Evolutionary conservation across 495 filamentous ascomycete species (phyloP), one percentile per base, ranked within the genome.

Genomic region (Talaromyces liani): DNA sequence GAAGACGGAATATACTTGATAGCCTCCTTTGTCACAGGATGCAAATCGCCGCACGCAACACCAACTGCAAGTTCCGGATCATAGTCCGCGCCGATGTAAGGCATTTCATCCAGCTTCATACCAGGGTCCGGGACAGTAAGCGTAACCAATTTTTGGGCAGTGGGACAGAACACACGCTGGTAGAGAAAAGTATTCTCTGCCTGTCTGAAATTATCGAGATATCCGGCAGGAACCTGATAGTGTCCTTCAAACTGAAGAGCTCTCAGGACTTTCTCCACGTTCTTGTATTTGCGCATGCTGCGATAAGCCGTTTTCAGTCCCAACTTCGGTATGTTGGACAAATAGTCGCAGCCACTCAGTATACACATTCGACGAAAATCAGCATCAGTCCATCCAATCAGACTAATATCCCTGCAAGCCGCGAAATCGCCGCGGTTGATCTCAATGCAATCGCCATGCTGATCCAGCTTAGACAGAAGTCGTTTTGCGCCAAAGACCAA

Each of bases 321-420:
- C 82, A 99, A 85, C 55, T 87, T 88, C 47, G 82, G 85, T 64
- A 98, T 90, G 66, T 86, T 88, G 6, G 87, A 80, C 58, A 98
- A 82, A 73, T 99, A 99, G 72, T 99, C 95, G 73, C 95, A 99
- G n/a, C 95, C 95, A 72, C 92, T 96, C 22, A 99, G 71, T 60
- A 99, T 98, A 58, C 93, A 92, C 95, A 99, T 99, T 22, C 82
- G 87, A 56, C 95, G 83, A 68, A 99, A 99, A 62, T 97, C 90
- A 6, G 78, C 80, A 73, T 97, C 91, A 3, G 90, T 88, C 93
- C 94, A 99, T 14, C 92, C 93, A 12, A 91, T 87, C 18, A 99
- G 75, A 58, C 87, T 95, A 47, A 98, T 84, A 63, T 97, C 93
- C 53, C 88, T 87, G 64, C 92, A 95, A 47, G 88, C 87, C 36